phyloP scores from a whole-genome alignment of 1,284 basidiomycete genomes.

The Gomphus sp. region DNA sequence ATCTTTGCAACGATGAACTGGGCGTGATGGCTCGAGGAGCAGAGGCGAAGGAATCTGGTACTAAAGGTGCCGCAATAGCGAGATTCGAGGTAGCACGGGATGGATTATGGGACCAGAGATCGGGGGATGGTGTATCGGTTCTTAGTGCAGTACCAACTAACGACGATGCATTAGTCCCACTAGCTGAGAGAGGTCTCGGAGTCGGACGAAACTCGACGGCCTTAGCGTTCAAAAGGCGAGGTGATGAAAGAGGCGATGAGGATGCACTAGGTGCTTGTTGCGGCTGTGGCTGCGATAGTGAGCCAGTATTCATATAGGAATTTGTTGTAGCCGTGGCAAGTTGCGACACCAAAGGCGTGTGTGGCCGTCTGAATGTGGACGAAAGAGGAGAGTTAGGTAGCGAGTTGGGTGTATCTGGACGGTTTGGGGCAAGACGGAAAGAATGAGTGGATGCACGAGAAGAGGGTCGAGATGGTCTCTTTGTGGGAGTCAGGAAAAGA shows the following conservation, averaged over 20 bases:
- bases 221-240: constrained; percentile 53
- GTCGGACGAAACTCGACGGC: constrained; percentile 61
- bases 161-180: constrained; percentile 55
- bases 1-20: constrained; percentile 44
- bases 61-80: constrained; percentile 79
- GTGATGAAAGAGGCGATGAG: constrained; percentile 42
- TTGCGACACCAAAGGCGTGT: constrained; percentile 67
- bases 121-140: constrained; percentile 69
- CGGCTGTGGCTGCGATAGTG: constrained; percentile 60
- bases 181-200: constrained; percentile 63
- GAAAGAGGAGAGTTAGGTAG: constrained; percentile 48
- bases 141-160: constrained; percentile 34
- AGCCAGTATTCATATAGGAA: constrained; percentile 51
- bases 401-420: constrained; percentile 59
- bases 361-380: constrained; percentile 63
- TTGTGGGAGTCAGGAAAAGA: constrained; percentile 66
- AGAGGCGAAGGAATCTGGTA: constrained; percentile 56
- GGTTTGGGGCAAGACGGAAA: constrained; percentile 44
- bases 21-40: constrained; percentile 35
- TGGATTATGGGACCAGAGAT: constrained; percentile 60
- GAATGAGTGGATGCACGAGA: constrained; percentile 71
- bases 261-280: constrained; percentile 29
- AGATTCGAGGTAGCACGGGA: constrained; percentile 72
- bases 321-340: constrained; percentile 42
- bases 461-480: constrained; percentile 73